Conservation (phyloP, 495 filamentous ascomycete species). For the Daldinia grandis region DNA sequence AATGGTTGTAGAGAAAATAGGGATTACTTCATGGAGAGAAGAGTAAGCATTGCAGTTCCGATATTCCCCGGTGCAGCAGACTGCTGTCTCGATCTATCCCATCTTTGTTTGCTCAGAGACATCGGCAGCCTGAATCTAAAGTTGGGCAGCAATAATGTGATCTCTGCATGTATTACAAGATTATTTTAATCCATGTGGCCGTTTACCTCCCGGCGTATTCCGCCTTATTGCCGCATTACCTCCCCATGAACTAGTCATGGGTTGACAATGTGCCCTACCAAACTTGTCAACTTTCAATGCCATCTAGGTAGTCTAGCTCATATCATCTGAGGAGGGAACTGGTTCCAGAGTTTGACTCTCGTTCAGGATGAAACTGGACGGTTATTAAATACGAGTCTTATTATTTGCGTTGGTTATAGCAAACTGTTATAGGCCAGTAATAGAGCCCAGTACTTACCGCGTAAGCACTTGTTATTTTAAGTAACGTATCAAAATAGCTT, state of each 20-base stretch:
- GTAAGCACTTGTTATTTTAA: too few relatives aligned
- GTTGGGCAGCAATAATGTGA: neutral
- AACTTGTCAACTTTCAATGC: neutral
- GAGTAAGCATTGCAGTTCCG: neutral
- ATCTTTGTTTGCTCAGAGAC: neutral
- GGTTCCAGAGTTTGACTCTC: too few relatives aligned
- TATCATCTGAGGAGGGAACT: neutral
- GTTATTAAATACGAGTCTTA: too few relatives aligned
- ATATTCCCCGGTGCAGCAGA: neutral
- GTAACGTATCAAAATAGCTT: too few relatives aligned
- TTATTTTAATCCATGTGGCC: too few relatives aligned
- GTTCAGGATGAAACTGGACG: too few relatives aligned
- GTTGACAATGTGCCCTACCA: neutral
- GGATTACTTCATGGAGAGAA: neutral
- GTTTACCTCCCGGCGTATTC: neutral
- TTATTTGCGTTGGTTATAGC: too few relatives aligned
- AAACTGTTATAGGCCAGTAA: too few relatives aligned
- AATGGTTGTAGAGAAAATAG: too few relatives aligned
- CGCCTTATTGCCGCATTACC: neutral
- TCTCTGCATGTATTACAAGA: too few relatives aligned
- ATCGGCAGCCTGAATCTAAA: neutral
- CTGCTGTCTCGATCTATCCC: neutral
- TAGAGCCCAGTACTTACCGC: too few relatives aligned
- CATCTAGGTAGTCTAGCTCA: neutral
- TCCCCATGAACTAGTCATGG: neutral